Evolutionary conservation across 2,329 filamentous ascomycete genomes (phyloP).

Genomic region (Cladobotryum protrusum): DNA sequence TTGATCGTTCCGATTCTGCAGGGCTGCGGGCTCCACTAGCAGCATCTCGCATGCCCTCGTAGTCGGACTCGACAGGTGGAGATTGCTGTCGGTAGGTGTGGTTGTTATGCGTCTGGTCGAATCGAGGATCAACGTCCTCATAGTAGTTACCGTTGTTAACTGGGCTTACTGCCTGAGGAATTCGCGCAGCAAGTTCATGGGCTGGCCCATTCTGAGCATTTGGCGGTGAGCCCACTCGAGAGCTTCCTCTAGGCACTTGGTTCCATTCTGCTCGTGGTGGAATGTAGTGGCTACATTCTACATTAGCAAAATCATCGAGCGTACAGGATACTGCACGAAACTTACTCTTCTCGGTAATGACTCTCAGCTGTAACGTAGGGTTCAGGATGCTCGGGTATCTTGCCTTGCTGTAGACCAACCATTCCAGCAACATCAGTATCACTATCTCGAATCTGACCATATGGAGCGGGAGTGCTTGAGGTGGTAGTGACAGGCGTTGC

Average conservation of each 20-base stretch:
- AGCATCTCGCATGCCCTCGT: conserved; percentile 56
- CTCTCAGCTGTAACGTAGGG: conserved; percentile 60
- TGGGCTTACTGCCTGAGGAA: conserved; percentile 26
- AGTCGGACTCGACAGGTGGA: conserved; percentile 37
- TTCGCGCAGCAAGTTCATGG: too few species aligned
- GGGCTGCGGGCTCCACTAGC: conserved; percentile 58
- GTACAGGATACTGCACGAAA: neutral
- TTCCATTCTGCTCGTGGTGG: conserved; percentile 54
- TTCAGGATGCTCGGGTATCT: conserved; percentile 35
- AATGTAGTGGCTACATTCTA: conserved; percentile 39
- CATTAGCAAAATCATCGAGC: neutral
- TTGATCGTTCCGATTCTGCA: conserved; percentile 69
- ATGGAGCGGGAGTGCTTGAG: conserved; percentile 38
- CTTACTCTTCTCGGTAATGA: conserved; percentile 68
- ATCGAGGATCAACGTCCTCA: conserved; percentile 88
- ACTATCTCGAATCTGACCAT: conserved; percentile 50
- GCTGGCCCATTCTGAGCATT: conserved; percentile 23
- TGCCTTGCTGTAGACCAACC: conserved; percentile 61
- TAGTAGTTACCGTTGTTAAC: conserved; percentile 58
- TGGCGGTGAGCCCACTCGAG: conserved; percentile 40
- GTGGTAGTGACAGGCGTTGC: conserved; percentile 45
- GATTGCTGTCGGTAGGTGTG: conserved; percentile 16
- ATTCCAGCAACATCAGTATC: conserved; percentile 69
- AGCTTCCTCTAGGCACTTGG: conserved; percentile 38
- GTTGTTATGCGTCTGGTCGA: conserved; percentile 38